Conservation (phyloP, 495 filamentous ascomycete species). For the Lichenothelia convexa region DNA sequence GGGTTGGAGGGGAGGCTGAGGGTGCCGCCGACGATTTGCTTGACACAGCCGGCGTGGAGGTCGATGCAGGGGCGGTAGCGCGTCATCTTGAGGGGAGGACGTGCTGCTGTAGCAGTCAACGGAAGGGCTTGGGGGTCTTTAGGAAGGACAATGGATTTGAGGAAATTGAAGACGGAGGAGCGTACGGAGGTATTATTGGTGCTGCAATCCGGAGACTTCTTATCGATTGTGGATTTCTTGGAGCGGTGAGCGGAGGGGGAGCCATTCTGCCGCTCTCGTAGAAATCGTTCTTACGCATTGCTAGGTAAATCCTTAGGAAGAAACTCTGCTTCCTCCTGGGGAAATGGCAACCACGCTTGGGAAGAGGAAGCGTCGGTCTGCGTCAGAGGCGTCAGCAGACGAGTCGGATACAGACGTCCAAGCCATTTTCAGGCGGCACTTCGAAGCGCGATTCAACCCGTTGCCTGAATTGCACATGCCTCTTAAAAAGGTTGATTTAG, state of each 20-base stretch:
- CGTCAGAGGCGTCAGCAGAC: neutral
- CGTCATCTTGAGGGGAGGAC: conserved; percentile 69
- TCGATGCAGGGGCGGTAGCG: conserved; percentile 93
- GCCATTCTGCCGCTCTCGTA: too few species aligned
- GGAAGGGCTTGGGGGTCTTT: too few species aligned
- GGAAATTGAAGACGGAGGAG: too few species aligned
- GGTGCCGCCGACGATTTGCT: conserved; percentile 95
- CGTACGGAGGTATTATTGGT: too few species aligned
- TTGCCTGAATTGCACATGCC: conserved; percentile 21
- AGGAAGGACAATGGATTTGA: too few species aligned
- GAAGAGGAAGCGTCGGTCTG: conserved; percentile 11
- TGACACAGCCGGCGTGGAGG: conserved; percentile 84
- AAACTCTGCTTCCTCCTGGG: too few species aligned
- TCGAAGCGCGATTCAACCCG: conserved; percentile 74
- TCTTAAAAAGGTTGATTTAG: conserved; percentile 13
- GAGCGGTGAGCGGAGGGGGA: too few species aligned
- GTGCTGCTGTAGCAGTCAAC: too few species aligned
- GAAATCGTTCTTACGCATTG: too few species aligned
- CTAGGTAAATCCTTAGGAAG: too few species aligned
- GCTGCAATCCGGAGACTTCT: neutral
- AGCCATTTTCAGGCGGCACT: conserved; percentile 57
- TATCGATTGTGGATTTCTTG: neutral
- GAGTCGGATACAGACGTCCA: conserved; percentile 17
- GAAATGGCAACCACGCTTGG: conserved; percentile 11
- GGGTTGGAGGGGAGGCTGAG: too few species aligned